phyloP scores from a whole-genome alignment of 1,284 basidiomycete species.

The Cryptococcus sp. region DNA sequence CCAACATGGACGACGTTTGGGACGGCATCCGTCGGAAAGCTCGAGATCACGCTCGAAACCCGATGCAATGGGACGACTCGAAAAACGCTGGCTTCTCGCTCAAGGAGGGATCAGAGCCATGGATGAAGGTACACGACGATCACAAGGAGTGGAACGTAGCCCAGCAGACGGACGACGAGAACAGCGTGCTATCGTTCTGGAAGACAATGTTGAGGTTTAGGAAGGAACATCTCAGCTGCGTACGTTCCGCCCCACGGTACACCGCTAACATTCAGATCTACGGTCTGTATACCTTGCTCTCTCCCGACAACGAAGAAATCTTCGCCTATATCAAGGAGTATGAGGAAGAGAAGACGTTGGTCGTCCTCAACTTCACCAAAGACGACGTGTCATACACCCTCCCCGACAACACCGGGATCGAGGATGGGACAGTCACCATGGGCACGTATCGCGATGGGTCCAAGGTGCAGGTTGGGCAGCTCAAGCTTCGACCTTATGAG shows the following conservation, averaged over 20 bases:
- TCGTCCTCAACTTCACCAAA: conserved; percentile 9
- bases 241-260: neutral
- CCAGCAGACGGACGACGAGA: conserved; percentile 50
- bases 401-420: too few species aligned
- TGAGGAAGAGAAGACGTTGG: conserved; percentile 3
- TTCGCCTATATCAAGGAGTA: conserved; percentile 7
- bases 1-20: neutral
- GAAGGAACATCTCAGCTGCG: conserved; percentile 47
- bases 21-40: conserved; percentile 4
- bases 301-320: conserved; percentile 2
- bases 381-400: too few species aligned
- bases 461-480: too few species aligned
- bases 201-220: conserved; percentile 54
- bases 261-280: conserved; percentile 2
- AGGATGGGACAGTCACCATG: too few species aligned
- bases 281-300: conserved; percentile 4
- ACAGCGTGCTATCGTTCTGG: conserved; percentile 59
- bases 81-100: conserved; percentile 59
- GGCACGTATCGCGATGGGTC: too few species aligned
- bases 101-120: conserved; percentile 51
- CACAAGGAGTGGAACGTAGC: conserved; percentile 59
- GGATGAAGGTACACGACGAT: conserved; percentile 73
- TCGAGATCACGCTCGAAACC: conserved; percentile 6
- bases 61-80: conserved; percentile 55
- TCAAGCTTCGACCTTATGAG: too few species aligned